Conservation (phyloP, 169 alveolate species). For the Eimeria praecox region DNA sequence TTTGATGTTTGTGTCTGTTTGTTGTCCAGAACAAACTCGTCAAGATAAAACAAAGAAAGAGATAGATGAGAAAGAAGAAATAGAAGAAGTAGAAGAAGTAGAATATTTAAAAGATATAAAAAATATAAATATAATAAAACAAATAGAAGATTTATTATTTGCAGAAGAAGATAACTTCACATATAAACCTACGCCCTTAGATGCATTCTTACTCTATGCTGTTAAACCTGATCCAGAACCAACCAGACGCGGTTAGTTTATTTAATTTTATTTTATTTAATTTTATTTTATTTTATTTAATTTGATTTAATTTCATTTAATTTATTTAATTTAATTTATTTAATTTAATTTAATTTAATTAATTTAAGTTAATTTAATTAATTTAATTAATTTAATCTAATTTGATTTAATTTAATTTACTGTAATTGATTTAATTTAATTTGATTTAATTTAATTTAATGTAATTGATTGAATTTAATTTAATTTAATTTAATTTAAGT, state of each 20-base stretch:
- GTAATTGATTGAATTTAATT: too few species aligned
- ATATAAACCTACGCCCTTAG: conserved; percentile 68
- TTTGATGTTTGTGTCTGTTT: too few species aligned
- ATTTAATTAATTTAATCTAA: too few species aligned
- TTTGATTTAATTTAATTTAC: too few species aligned
- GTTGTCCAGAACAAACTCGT: too few species aligned
- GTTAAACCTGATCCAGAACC: conserved; percentile 89
- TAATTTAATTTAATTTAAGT: too few species aligned
- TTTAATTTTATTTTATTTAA: too few species aligned
- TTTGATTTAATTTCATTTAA: too few species aligned
- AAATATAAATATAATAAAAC: not conserved
- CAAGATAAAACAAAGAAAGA: too few species aligned
- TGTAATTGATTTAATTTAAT: too few species aligned
- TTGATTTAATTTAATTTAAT: too few species aligned
- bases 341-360: not conserved
- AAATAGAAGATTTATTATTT: not conserved
- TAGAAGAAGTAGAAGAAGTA: not conserved
- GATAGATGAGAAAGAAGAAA: not conserved
- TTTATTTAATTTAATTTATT: not conserved
- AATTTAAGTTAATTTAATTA: too few species aligned
- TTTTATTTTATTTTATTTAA: not conserved
- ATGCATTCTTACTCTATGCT: conserved; percentile 88
- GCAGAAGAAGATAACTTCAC: not conserved
- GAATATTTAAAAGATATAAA: not conserved
- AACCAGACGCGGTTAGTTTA: conserved; percentile 84